Percentiles rank a stretch among this genome's conserved stretches.
Conservation (phyloP, 106 monocot species). For the Dendrobium chrysotoxum region DNA sequence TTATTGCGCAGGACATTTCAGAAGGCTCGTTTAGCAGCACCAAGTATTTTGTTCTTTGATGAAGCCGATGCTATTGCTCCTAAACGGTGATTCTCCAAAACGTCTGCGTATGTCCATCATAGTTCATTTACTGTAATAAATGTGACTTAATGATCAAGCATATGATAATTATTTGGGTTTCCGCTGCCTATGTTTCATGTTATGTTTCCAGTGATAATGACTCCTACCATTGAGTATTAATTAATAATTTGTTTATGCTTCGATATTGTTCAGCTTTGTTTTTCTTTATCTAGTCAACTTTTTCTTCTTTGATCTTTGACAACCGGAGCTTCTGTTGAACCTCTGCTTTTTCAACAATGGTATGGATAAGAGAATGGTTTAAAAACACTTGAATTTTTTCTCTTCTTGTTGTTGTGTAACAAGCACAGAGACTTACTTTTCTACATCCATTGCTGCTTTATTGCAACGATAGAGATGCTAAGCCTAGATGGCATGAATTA, state of each 20-base stretch:
- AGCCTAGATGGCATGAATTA: background rate
- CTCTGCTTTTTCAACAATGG: background rate
- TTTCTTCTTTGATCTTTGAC: background rate
- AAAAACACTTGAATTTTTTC: background rate
- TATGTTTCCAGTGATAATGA: background rate
- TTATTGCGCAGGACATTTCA: slow-evolving; percentile 68
- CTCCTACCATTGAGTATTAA: background rate
- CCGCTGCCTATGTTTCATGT: background rate
- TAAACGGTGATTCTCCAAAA: slow-evolving; percentile 42
- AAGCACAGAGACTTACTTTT: background rate
- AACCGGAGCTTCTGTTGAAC: background rate
- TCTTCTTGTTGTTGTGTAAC: background rate
- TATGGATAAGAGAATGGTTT: background rate
- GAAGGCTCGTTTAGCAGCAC: slow-evolving; percentile 76
- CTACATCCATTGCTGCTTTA: background rate
- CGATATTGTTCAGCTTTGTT: background rate
- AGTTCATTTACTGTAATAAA: background rate
- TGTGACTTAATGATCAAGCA: background rate
- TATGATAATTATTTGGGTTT: background rate
- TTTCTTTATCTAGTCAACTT: background rate
- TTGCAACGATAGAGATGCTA: background rate
- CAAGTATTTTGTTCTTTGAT: slow-evolving; percentile 96
- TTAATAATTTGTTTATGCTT: background rate
- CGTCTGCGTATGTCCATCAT: background rate
- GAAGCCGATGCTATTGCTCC: slow-evolving; percentile 93